Evolutionary conservation across 345 rosid genomes (phyloP).

Genomic region (Viola odorata): DNA sequence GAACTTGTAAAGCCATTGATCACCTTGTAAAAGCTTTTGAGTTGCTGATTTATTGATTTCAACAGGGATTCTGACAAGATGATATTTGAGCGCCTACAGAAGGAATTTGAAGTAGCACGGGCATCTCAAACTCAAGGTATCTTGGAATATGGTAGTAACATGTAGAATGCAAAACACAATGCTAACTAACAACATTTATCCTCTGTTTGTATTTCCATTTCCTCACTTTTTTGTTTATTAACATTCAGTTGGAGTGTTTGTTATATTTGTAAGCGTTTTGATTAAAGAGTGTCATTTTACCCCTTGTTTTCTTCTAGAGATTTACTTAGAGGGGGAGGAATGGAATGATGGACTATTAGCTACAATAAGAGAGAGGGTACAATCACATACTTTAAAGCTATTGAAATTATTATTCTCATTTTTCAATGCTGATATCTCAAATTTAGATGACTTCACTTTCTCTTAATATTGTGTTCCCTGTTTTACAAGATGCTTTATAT

Average conservation of each 20-base stretch:
- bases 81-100: constrained; percentile 74
- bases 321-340: constrained; percentile 68
- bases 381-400: constrained; percentile 9
- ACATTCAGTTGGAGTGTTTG: not conserved
- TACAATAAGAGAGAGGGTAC: constrained; percentile 89
- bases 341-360: constrained; percentile 96
- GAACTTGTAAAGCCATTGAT: not conserved
- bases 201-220: not conserved
- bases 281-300: constrained; percentile 7
- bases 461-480: no score
- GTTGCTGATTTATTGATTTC: constrained; percentile 10
- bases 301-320: constrained; percentile 43
- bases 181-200: not conserved
- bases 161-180: not conserved
- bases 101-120: constrained; percentile 82
- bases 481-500: no score
- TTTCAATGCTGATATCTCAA: constrained; percentile 7
- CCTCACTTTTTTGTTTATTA: not conserved
- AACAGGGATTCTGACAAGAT: constrained; percentile 90
- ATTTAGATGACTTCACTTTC: no score
- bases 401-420: constrained; percentile 4
- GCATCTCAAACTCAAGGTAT: constrained; percentile 79
- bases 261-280: not conserved
- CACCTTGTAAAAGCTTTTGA: not conserved
- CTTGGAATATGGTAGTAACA: not conserved